Base-by-base conservation (phyloP, 208 protist species). In the Endotrypanum monterogeii region DNA sequence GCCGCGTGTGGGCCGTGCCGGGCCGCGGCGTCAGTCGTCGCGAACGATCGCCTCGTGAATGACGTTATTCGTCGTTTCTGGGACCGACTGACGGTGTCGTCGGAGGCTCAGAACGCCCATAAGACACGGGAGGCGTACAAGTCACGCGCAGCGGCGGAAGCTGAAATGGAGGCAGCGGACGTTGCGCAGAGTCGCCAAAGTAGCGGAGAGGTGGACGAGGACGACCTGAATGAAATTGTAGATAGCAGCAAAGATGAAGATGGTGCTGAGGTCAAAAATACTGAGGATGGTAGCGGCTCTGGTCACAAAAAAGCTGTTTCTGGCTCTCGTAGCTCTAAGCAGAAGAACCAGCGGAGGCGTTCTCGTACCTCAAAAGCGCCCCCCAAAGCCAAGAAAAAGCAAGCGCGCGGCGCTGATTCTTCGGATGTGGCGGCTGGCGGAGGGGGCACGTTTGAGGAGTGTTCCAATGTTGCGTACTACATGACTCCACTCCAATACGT, bases 401-500 rank as follows among this genome's bases (percentile, higher is more conserved):
- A 41, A n/a, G 30, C 61, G 30, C 30, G 57, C 67, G 7, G 50
- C 48, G 56, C 50, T 23, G 51, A 30, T 28, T 76, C 69, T 30
- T 52, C 68, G 28, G 52, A 51, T 16, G 28, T 39, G 3, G 7
- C 60, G 30, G 60, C 72, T 41, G 54, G 46, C 35, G n/a, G 20
- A 0, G 61, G 60, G 8, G 61, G 60, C 28, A 51, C 44, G 46
- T 50, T 44, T 51, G 73, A 77, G 73, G 78, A 74, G 6, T 37
- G 62, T 7, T 56, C 70, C 16, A 78, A 60, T 37, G 79, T 83
- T 18, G 73, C 84, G 12, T 74, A 77, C n/a, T 87, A 88, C 78
- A 93, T 96, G 90, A 90, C 87, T 2, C 78, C 92, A 2, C 60
- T 89, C 46, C 92, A 96, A 77, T 96, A 96, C 78, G 78, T 93